phyloP scores from a whole-genome alignment of 1,284 basidiomycete species.

The Malassezia pachydermatis region DNA sequence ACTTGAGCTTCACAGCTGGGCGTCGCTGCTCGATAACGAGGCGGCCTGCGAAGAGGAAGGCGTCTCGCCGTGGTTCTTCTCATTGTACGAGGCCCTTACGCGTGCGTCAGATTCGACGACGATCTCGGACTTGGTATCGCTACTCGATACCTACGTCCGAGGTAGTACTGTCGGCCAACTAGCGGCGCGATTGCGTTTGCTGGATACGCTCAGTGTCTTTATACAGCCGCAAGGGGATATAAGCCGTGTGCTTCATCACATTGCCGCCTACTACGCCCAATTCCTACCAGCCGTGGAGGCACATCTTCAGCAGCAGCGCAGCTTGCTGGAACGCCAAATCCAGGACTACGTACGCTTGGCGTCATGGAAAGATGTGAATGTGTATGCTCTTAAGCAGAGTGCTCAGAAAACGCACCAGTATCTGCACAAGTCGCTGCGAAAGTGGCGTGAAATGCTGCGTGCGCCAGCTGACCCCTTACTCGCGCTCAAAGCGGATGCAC shows the following conservation, averaged over 20 bases:
- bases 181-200: conserved; percentile 59
- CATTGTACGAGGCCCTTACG: conserved; percentile 70
- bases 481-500: conserved; percentile 24
- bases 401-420: conserved; percentile 83
- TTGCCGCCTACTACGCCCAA: conserved; percentile 60
- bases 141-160: conserved; percentile 71
- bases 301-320: conserved; percentile 58
- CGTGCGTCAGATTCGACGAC: conserved; percentile 36
- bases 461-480: conserved; percentile 56
- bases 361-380: conserved; percentile 95
- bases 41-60: conserved; percentile 41
- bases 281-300: conserved; percentile 55
- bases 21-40: conserved; percentile 59
- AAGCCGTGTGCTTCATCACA: conserved; percentile 54
- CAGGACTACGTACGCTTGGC: conserved; percentile 81
- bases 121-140: conserved; percentile 65
- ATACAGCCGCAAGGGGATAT: conserved; percentile 13
- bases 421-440: conserved; percentile 79
- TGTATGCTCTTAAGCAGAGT: conserved; percentile 83
- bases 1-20: conserved; percentile 80
- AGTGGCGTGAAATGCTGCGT: conserved; percentile 77
- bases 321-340: conserved; percentile 67
- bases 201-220: conserved; percentile 58
- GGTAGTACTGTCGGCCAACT: conserved; percentile 77
- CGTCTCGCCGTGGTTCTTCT: conserved; percentile 81